Evolutionary conservation across 768 basidiomycete species (phyloP).

Genomic region (Kondoa subrosea): DNA sequence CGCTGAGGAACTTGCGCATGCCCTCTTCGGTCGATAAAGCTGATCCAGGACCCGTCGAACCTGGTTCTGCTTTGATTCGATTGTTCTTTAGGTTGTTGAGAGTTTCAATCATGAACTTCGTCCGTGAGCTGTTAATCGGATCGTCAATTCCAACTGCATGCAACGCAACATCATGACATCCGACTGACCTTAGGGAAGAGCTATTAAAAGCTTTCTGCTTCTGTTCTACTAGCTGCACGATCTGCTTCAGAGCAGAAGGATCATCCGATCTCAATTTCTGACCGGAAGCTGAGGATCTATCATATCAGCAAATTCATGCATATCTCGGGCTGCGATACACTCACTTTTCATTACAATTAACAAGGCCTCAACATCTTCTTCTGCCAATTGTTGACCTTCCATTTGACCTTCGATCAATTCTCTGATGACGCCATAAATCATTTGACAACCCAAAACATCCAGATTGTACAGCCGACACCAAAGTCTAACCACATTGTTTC

Average conservation of each 20-base stretch:
- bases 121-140: slow-evolving; percentile 50
- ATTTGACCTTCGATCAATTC: slow-evolving; percentile 44
- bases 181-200: slow-evolving; percentile 44
- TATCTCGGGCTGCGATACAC: slow-evolving; percentile 4
- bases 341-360: slow-evolving; percentile 66
- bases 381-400: slow-evolving; percentile 38
- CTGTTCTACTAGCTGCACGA: slow-evolving; percentile 11
- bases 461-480: slow-evolving; percentile 91
- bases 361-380: slow-evolving; percentile 69
- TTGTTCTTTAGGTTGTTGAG: slow-evolving; percentile 83
- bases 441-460: slow-evolving; percentile 68
- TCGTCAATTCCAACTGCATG: not conserved
- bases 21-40: slow-evolving; percentile 59
- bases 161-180: slow-evolving; percentile 7
- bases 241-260: slow-evolving; percentile 49
- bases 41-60: slow-evolving; percentile 46
- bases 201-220: slow-evolving; percentile 6
- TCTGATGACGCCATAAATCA: slow-evolving; percentile 82
- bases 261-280: slow-evolving; percentile 81
- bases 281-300: slow-evolving; percentile 52
- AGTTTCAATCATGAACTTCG: slow-evolving; percentile 89
- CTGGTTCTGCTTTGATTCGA: slow-evolving; percentile 40
- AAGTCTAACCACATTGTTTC: slow-evolving; percentile 68
- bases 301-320: not conserved
- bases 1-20: slow-evolving; percentile 71